Percentiles rank a stretch among this genome's conserved stretches.
These are phyloP conservation scores for Populus hybrid DNA, from an alignment of 441 rosid species.

Conservation along the genomic window DNA sequence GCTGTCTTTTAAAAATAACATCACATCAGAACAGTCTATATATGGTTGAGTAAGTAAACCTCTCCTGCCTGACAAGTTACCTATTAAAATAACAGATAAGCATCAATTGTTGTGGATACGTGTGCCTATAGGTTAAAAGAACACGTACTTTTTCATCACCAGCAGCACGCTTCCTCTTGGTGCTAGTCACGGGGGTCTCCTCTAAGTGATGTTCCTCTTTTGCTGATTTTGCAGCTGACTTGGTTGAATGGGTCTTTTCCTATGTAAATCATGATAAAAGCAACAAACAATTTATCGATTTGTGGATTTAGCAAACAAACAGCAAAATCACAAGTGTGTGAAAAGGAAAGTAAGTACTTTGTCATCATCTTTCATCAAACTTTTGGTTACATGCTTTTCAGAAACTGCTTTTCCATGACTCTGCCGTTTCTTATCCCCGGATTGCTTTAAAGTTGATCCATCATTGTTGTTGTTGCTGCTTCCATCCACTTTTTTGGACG, in stretches of 20 bases:
- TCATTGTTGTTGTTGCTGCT: slow-evolving; percentile 40
- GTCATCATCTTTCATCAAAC: slow-evolving; percentile 47
- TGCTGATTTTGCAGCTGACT: slow-evolving; percentile 41
- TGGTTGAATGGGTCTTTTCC: slow-evolving; percentile 62
- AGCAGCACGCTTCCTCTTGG: slow-evolving; percentile 58
- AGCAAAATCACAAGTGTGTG: slow-evolving; percentile 10
- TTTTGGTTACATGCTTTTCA: slow-evolving; percentile 43
- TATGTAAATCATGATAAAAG: slow-evolving; percentile 24
- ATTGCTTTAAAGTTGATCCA: slow-evolving; percentile 40
- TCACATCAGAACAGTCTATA: background rate
- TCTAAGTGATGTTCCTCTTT: slow-evolving; percentile 46
- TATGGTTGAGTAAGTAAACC: background rate
- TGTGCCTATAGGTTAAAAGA: background rate
- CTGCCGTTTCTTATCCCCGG: slow-evolving; percentile 54
- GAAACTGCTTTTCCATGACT: slow-evolving; percentile 46
- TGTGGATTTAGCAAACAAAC: slow-evolving; percentile 10
- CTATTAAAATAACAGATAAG: background rate
- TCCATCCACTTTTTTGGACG: slow-evolving; percentile 48
- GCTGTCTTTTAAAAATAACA: background rate
- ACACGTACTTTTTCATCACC: slow-evolving; percentile 53
- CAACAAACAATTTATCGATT: background rate
- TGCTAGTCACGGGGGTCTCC: slow-evolving; percentile 55
- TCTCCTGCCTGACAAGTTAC: background rate
- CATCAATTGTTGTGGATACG: background rate
- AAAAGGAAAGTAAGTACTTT: slow-evolving; percentile 37